Evolutionary conservation across 2,329 filamentous ascomycete species (phyloP).

Genomic region (Exophiala bonariae): DNA sequence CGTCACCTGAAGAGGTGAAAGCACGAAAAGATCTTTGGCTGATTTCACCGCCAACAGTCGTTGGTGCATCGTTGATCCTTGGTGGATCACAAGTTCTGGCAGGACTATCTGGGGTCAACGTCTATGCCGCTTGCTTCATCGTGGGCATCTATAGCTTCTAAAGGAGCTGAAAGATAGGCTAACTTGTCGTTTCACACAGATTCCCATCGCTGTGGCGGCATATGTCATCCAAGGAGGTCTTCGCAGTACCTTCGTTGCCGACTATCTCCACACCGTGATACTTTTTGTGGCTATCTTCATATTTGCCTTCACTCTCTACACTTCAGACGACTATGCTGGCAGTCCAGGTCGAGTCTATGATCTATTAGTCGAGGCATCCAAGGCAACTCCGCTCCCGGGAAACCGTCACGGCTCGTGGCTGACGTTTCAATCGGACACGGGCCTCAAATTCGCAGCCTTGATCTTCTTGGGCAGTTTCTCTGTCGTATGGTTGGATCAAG

Average conservation of each 20-base stretch:
- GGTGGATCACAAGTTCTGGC: constrained; percentile 41
- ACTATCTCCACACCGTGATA: constrained; percentile 76
- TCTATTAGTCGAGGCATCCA: constrained; percentile 66
- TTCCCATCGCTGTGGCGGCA: constrained; percentile 75
- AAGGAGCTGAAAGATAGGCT: not conserved
- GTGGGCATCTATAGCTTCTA: not conserved
- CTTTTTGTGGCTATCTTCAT: constrained; percentile 70
- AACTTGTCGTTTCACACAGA: constrained; percentile 27
- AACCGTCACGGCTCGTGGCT: constrained; percentile 80
- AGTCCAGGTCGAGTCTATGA: constrained; percentile 77
- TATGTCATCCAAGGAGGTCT: constrained; percentile 65
- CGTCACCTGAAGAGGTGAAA: no score
- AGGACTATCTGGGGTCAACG: constrained; percentile 43
- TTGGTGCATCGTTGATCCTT: no score
- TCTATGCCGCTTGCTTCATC: constrained; percentile 42
- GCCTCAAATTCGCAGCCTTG: constrained; percentile 40
- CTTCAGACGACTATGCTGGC: constrained; percentile 70
- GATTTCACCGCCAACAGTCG: no score
- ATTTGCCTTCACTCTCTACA: constrained; percentile 79
- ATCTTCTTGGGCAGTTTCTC: constrained; percentile 39
- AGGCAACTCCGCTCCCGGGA: constrained; percentile 71
- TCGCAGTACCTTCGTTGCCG: constrained; percentile 73
- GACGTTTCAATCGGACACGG: constrained; percentile 46
- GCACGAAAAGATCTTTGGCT: no score
- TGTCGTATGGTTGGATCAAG: constrained; percentile 40